phyloP scores from a whole-genome alignment of 192 early-diverging fungal genomes.

The Backusella luteola region DNA sequence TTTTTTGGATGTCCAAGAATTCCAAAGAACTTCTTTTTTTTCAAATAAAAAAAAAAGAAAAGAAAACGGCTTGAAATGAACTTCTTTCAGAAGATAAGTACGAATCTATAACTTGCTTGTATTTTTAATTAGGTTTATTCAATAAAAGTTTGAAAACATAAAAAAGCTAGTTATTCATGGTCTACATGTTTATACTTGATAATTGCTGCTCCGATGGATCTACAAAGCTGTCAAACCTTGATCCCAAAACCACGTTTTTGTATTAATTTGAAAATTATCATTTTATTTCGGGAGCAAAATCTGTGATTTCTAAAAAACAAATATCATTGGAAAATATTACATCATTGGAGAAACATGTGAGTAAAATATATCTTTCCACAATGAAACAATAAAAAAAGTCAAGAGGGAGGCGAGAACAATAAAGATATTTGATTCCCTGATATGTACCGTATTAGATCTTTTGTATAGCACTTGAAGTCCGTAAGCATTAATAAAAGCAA shows the following conservation, averaged over 20 bases:
- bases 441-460: not conserved
- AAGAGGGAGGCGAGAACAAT: not conserved
- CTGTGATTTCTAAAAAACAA: not conserved
- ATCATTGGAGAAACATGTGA: not conserved
- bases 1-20: too few relatives aligned
- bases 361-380: not conserved
- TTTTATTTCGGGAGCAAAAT: not conserved
- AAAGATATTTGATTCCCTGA: not conserved
- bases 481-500: not conserved
- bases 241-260: not conserved
- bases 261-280: not conserved
- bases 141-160: not conserved
- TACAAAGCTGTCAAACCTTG: not conserved
- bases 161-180: not conserved
- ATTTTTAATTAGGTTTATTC: not conserved
- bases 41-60: not conserved
- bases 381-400: not conserved
- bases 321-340: not conserved
- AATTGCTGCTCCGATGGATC: not conserved
- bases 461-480: not conserved
- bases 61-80: not conserved
- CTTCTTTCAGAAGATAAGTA: not conserved
- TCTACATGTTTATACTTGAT: not conserved
- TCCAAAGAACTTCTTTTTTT: too few relatives aligned
- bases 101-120: not conserved